These are phyloP conservation scores for Fraxinus sp. DNA, from an alignment of 305 asterid genomes.

Conservation along the genomic window DNA sequence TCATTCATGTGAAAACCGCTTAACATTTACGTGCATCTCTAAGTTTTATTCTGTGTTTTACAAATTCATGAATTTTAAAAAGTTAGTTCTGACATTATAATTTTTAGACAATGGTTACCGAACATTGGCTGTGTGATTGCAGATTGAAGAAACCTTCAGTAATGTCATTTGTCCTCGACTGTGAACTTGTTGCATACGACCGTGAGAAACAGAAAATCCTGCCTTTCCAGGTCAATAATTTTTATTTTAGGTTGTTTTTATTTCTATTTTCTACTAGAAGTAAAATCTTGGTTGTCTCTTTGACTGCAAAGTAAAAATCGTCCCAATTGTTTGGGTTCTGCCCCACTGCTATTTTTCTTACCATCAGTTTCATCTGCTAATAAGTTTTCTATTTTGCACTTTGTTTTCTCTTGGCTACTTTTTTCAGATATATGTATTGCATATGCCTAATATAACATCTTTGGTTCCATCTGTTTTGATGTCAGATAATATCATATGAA, in stretches of 20 bases:
- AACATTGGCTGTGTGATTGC: constrained; percentile 35
- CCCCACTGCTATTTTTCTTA: not conserved
- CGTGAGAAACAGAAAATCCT: constrained; percentile 86
- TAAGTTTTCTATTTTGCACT: not conserved
- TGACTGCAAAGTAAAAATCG: not conserved
- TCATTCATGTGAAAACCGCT: not conserved
- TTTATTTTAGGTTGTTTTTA: constrained; percentile 2
- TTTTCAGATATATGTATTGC: constrained; percentile 5
- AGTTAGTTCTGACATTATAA: constrained; percentile 10
- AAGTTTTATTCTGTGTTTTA: not conserved
- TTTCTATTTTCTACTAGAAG: constrained; percentile 4
- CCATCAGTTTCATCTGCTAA: not conserved
- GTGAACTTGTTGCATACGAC: constrained; percentile 94
- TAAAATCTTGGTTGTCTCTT: constrained; percentile 5
- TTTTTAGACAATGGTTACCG: constrained; percentile 20
- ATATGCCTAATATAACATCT: not conserved
- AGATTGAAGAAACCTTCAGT: constrained; percentile 71
- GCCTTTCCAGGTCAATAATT: constrained; percentile 75
- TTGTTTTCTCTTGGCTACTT: not conserved
- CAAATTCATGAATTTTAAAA: not conserved
- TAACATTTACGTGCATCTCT: not conserved
- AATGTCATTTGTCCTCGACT: constrained; percentile 87
- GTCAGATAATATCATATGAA: constrained; percentile 4
- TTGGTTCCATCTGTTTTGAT: not conserved
- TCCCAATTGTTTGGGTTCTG: not conserved